Evolutionary conservation across 176 grass and related monocot genomes (phyloP), one percentile per base, ranked within the genome.

Genomic region (Juncus effusus): DNA sequence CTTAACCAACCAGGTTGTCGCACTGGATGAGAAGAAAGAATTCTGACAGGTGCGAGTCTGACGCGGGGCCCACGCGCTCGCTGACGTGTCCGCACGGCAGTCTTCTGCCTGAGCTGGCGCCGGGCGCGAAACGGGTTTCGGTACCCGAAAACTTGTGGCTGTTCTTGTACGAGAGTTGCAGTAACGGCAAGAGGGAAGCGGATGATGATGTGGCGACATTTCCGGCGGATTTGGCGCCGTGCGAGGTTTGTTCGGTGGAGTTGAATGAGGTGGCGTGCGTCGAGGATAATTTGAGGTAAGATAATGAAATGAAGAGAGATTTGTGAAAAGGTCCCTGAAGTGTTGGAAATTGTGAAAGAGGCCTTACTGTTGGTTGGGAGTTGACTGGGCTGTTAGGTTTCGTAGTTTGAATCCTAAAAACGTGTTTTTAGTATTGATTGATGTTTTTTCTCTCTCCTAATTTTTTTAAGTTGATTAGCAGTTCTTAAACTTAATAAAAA

Each of bases 1-100:
- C 71, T 13, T 59, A 28, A 28, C 19, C 19, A 28, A 28, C 19
- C 52, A 94, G 95, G 95, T 86, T 99, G 76, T 40, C 56, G 65
- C 86, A 90, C 56, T 99, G 95, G 95, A 37, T 99, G 73, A 81
- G 86, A 36, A 99, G 81, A 55, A 99, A 99, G 82, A 87, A 82
- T 80, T 56, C 76, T 59, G 89, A 99, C 67, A 79, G 60, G 69
- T 84, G 77, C 55, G 85, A 87, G 68, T 77, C 16, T 80, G 95
- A 99, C 62, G 77, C 66, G 79, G 95, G 85, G 36, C 95, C 95
- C 50, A 94, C 95, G 45, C 67, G 60, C 77, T 80, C 80, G 76
- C 90, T 99, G 64, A 77, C 13, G 73, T 99, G 95, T 62, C 61
- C 78, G 16, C 95, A 99, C 74, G 95, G 89, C 51, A 36, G 61